A percentile compares a stretch with the other conserved stretches of the same genome.
These are phyloP conservation scores for Wickerhamiella spandovensis DNA, from an alignment of 805 yeast genomes.

Conservation along the genomic window DNA sequence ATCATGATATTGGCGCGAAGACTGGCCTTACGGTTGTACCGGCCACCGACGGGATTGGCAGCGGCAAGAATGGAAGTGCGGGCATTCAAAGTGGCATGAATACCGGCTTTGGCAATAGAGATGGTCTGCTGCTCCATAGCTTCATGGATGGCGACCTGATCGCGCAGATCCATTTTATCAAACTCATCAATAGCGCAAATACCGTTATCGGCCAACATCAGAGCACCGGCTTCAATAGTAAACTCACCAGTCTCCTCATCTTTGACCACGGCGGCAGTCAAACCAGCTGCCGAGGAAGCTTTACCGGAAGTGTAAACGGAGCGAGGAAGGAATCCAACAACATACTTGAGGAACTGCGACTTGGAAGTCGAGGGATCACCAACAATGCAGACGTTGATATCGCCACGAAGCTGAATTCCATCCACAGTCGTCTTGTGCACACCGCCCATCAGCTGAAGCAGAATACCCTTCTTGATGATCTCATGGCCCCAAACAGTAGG, in stretches of 20 bases:
- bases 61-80: slow-evolving; percentile 94
- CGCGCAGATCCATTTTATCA: slow-evolving; percentile 90
- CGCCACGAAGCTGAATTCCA: slow-evolving; percentile 92
- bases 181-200: slow-evolving; percentile 97
- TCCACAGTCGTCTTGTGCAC: slow-evolving; percentile 89
- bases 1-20: slow-evolving; percentile 76
- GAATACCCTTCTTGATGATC: slow-evolving; percentile 78
- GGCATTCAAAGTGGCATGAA: slow-evolving; percentile 94
- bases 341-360: slow-evolving; percentile 90
- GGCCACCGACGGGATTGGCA: slow-evolving; percentile 97
- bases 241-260: slow-evolving; percentile 96
- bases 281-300: slow-evolving; percentile 97
- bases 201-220: slow-evolving; percentile 97
- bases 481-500: slow-evolving; percentile 97
- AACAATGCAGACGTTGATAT: slow-evolving; percentile 87
- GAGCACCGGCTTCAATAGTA: slow-evolving; percentile 96
- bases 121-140: slow-evolving; percentile 99
- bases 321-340: slow-evolving; percentile 80
- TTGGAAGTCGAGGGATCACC: slow-evolving; percentile 98
- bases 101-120: slow-evolving; percentile 97
- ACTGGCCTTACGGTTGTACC: slow-evolving; percentile 79
- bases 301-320: slow-evolving; percentile 96
- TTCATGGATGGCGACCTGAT: slow-evolving; percentile 97
- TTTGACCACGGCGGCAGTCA: slow-evolving; percentile 93
- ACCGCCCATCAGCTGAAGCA: slow-evolving; percentile 84